Evolutionary conservation across 257 asterid genomes (phyloP).

Genomic region (Solanum phureja): DNA sequence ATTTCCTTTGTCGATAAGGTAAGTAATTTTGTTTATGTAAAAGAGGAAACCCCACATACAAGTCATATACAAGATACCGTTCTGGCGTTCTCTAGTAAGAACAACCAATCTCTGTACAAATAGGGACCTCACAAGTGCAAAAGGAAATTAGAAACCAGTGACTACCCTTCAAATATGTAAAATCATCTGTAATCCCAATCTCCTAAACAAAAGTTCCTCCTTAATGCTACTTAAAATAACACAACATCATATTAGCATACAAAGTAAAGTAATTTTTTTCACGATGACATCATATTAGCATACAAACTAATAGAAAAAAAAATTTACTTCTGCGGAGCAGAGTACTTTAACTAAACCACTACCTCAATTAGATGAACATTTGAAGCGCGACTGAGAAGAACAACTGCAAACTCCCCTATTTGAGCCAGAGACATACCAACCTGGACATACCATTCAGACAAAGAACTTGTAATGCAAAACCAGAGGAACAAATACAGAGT

Average conservation of each 20-base stretch:
- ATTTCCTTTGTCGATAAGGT: not conserved
- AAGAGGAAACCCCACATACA: not conserved
- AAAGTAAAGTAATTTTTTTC: not conserved
- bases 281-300: not conserved
- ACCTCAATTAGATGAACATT: conserved; percentile 77
- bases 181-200: not conserved
- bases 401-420: conserved; percentile 88
- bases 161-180: not conserved
- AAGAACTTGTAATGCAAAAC: not conserved
- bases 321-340: not conserved
- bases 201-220: not conserved
- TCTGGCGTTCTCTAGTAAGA: not conserved
- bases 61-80: not conserved
- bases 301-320: not conserved
- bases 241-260: not conserved
- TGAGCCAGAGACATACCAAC: conserved; percentile 92
- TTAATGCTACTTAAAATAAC: not conserved
- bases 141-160: not conserved
- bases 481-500: not conserved
- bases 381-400: conserved; percentile 78
- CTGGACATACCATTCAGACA: conserved; percentile 18
- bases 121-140: not conserved
- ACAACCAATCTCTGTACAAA: not conserved
- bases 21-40: not conserved
- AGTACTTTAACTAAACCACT: not conserved